phyloP scores from a whole-genome alignment of 306 rosid genomes.

The Castanopsis chinensis region DNA sequence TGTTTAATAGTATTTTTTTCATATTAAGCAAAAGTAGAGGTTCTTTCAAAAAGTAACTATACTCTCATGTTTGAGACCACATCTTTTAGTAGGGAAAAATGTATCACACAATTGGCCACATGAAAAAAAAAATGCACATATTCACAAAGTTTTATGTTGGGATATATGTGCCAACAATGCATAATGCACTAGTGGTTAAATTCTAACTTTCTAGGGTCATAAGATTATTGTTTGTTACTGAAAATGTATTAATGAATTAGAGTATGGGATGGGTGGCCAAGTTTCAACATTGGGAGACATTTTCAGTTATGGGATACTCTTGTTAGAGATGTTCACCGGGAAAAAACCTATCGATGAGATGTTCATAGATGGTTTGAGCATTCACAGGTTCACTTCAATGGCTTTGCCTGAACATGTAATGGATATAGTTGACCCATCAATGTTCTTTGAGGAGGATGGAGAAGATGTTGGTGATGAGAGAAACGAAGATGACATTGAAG shows the following conservation, averaged over 20 bases:
- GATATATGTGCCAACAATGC: no score
- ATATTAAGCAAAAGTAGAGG: no score
- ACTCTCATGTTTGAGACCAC: no score
- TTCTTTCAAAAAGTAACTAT: background rate
- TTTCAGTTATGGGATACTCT: conserved; percentile 36
- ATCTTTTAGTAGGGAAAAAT: no score
- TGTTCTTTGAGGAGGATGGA: background rate
- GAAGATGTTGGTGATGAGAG: conserved; percentile 1
- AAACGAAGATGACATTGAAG: conserved; percentile 9
- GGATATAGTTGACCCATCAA: background rate
- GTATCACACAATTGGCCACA: no score
- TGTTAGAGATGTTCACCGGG: conserved; percentile 39
- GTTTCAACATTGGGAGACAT: conserved; percentile 31
- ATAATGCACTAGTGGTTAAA: background rate
- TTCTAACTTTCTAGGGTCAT: background rate
- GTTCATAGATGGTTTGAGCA: conserved; percentile 34
- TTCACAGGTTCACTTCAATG: conserved; percentile 17
- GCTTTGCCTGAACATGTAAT: conserved; percentile 17
- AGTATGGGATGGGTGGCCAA: conserved; percentile 37
- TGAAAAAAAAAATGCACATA: no score
- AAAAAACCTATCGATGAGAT: conserved; percentile 39
- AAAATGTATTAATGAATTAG: conserved; percentile 4
- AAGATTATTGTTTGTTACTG: background rate
- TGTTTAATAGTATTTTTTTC: no score
- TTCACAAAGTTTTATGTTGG: no score